Conservation (phyloP, 371 early-diverging fungal genomes). For the Neoconidiobolus thromboides region DNA sequence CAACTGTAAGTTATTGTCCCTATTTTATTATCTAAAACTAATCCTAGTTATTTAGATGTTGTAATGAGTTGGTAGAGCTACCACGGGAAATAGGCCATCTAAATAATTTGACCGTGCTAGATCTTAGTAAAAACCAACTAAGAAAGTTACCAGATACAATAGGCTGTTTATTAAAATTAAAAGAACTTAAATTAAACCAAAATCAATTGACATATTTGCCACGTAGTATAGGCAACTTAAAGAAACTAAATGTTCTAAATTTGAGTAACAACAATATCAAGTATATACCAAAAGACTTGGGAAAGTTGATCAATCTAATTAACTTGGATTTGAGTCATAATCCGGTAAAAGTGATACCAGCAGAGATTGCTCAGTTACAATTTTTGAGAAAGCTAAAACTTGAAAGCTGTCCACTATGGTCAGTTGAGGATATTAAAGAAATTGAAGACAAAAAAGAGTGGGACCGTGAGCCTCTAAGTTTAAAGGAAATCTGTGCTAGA, state of each 20-base stretch:
- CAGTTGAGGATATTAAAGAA: constrained; percentile 3
- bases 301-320: constrained; percentile 26
- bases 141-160: constrained; percentile 39
- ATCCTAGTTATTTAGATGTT: constrained; percentile 13
- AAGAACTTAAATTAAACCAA: constrained; percentile 36
- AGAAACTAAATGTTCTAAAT: constrained; percentile 30
- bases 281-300: constrained; percentile 37
- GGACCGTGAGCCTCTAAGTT: neutral
- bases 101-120: constrained; percentile 33
- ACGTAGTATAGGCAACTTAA: constrained; percentile 30
- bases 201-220: constrained; percentile 46
- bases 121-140: constrained; percentile 44
- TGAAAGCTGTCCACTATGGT: constrained; percentile 30
- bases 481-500: neutral
- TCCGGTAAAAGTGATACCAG: constrained; percentile 41
- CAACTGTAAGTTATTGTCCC: neutral
- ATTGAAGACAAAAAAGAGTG: too few relatives aligned
- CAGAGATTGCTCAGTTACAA: constrained; percentile 45
- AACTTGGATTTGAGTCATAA: constrained; percentile 48
- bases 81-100: constrained; percentile 43
- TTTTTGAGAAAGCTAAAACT: constrained; percentile 35
- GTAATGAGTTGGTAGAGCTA: constrained; percentile 19
- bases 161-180: constrained; percentile 36
- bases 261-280: constrained; percentile 31
- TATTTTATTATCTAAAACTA: neutral